Evolutionary conservation across 352 stramenopile species (phyloP), one percentile per base, ranked within the genome.

Genomic region (Phytophthora pinifolia): DNA sequence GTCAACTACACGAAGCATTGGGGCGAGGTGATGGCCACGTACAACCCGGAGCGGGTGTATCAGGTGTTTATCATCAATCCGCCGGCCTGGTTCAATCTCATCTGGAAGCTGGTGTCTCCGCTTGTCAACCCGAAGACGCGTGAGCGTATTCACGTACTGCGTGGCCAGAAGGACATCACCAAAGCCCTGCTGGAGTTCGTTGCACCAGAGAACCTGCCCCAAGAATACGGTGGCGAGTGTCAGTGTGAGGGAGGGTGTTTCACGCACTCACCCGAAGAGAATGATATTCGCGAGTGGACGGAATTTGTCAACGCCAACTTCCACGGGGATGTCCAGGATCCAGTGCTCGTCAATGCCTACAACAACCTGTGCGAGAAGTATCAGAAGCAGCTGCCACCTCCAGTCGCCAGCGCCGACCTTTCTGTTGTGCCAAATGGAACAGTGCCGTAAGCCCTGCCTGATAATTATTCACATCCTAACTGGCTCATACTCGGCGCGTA

Each of bases 11-110:
- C 72, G 14, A 91, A 91, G 51, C 75, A 79, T 29, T 68, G 80
- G 42, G 79, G 76, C 14, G 64, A 80, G 37, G 73, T 75, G 35
- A 60, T 80, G n/a, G 80, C 72, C 35, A 68, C 77, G 37, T 87
- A 91, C 72, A 87, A 91, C 55, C 79, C 81, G 3, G 81, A 91
- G 57, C 76, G 81, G 14, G 72, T 87, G 4, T 86, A 76, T 49
- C 76, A 89, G 27, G 59, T 89, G 8, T 86, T 91, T 45, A 81
- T 91, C 59, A 46, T 91, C 38, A 89, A 91, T 52, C 76, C 76
- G 9, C 81, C 81, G 20, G 55, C 65, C 9, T 91, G 81, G 81
- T 91, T 91, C 44, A 86, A 84, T 47, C 70, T 91, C 25, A 89
- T 91, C 41, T 91, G 80, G 80, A 89, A 89, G 52, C 49, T 91